Percentiles rank a stretch among this genome's conserved stretches.
These are phyloP conservation scores for Speleostelium caveatum DNA, from an alignment of 78 protist species.

Conservation along the genomic window DNA sequence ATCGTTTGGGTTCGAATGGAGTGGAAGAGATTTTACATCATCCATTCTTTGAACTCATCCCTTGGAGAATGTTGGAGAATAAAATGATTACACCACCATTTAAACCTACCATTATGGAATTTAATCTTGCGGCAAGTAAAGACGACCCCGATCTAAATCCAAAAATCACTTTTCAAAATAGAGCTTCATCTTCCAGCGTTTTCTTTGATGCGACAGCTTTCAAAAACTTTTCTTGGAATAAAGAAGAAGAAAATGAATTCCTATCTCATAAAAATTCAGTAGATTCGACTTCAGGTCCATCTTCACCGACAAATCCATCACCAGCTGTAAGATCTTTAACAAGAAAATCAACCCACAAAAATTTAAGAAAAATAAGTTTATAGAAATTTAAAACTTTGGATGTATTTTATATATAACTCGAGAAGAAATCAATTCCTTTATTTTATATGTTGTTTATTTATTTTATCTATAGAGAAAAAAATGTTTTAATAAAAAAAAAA, in stretches of 20 bases:
- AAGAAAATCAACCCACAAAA: constrained; percentile 9
- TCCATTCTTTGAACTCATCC: constrained; percentile 73
- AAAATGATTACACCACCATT: constrained; percentile 85
- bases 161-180: constrained; percentile 43
- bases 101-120: constrained; percentile 63
- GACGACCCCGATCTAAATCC: constrained; percentile 64
- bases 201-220: constrained; percentile 4
- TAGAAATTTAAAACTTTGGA: background rate
- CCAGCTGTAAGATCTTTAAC: background rate
- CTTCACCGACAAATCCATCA: constrained; percentile 25
- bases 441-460: too few relatives aligned
- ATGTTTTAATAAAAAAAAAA: too few relatives aligned
- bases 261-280: background rate
- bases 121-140: background rate
- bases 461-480: too few relatives aligned
- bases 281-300: constrained; percentile 2
- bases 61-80: constrained; percentile 80
- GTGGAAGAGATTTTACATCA: constrained; percentile 41
- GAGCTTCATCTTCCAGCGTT: constrained; percentile 13
- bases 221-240: constrained; percentile 60
- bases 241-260: constrained; percentile 14
- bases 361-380: constrained; percentile 12
- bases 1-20: constrained; percentile 64
- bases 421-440: too few relatives aligned
- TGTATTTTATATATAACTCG: too few relatives aligned